Conservation (phyloP, 2,329 filamentous ascomycete species). For the Aspergillus sp. region DNA sequence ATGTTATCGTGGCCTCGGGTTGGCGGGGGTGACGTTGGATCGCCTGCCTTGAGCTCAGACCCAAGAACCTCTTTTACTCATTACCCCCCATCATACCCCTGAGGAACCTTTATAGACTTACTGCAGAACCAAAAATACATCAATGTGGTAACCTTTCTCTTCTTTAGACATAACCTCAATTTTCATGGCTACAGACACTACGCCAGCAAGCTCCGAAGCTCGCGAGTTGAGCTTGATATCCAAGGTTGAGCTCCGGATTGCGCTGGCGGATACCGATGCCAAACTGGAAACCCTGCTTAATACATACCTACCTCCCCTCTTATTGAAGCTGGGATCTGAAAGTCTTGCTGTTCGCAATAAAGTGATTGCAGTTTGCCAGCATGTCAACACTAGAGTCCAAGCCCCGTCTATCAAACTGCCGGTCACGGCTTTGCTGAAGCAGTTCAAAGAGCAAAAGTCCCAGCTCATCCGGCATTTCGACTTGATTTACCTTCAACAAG, state of each 20-base stretch:
- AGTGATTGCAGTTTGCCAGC: conserved; percentile 70
- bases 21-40: conserved; percentile 20
- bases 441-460: conserved; percentile 79
- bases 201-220: conserved; percentile 46
- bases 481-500: conserved; percentile 85
- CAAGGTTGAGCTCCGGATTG: conserved; percentile 83
- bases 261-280: conserved; percentile 76
- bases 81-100: neutral
- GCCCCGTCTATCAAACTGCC: conserved; percentile 72
- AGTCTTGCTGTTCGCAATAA: conserved; percentile 79
- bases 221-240: conserved; percentile 80
- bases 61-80: neutral
- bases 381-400: conserved; percentile 67
- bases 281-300: conserved; percentile 78
- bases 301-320: conserved; percentile 75
- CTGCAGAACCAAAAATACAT: neutral
- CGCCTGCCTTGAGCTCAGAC: conserved; percentile 17
- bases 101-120: neutral
- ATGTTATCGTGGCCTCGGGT: conserved; percentile 17
- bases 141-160: conserved; percentile 12
- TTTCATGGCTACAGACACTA: conserved; percentile 36
- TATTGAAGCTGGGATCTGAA: conserved; percentile 84
- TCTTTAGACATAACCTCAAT: too few relatives aligned
- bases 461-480: conserved; percentile 84
- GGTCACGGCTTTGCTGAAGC: conserved; percentile 78